Base-by-base conservation (phyloP, 108 stramenopile genomes). In the Stephanodiscus triporus region DNA sequence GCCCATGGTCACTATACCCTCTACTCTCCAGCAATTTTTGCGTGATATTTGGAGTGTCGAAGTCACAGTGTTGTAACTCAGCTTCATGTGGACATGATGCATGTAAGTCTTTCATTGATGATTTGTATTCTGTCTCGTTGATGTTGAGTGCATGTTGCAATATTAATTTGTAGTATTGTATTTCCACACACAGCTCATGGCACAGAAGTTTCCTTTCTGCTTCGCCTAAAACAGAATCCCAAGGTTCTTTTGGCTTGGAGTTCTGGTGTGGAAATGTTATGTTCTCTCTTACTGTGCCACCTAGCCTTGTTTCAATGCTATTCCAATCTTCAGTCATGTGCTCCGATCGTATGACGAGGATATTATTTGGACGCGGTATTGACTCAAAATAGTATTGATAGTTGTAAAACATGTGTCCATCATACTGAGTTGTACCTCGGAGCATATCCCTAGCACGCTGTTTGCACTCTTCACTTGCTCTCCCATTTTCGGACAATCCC, bases 371-470 rank as follows among this genome's bases (percentile, higher is more conserved):
- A 10, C 51, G 22, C 8, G 74, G 74, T 34, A 75, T 47, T 23
- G 45, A 22, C 27, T 75, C 74, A 4, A 59, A 23, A 60, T 75
- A 66, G 49, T 67, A 75, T 50, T 75, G 74, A 49, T 67, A 75
- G 47, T 75, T 75, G 58, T 49, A 75, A 23, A 40, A 75, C n/a
- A 57, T 24, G 57, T 66, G 58, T 36, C 26, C 38, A 24, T 50
- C 65, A 26, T 36, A 66, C 13, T 23, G 40, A 2, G 11, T 47
- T 5, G 29, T 45, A 27, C 74, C 74, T 30, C 61, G 30, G 16
- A 76, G 36, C 23, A 51, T 36, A 4, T 59, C 74, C 14, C 55
- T 38, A 11, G 65, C 74, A 38, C 63, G 53, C 6, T 19, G 24
- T 57, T 57, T 64, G 38, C 73, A 73, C 19, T 13, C 30, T n/a